phyloP scores from a whole-genome alignment of 345 rosid species.

The Lepidium africanum region DNA sequence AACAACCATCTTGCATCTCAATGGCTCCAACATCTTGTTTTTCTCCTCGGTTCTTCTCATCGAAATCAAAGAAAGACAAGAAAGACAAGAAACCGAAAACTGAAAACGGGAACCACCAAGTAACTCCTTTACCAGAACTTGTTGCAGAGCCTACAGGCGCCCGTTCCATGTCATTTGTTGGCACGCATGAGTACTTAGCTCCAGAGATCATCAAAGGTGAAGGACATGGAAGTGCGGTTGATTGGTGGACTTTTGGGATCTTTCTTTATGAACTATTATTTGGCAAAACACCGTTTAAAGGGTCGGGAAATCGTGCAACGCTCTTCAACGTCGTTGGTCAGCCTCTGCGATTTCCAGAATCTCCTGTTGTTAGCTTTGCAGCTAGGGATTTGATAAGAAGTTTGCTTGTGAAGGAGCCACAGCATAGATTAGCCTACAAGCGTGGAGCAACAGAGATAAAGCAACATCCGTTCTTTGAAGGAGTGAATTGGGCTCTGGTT shows the following conservation, averaged over 20 bases:
- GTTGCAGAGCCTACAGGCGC: conserved; percentile 89
- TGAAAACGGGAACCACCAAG: conserved; percentile 54
- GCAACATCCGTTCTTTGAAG: conserved; percentile 82
- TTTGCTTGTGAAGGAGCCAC: conserved; percentile 77
- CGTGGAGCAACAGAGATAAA: conserved; percentile 83
- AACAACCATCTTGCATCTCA: conserved; percentile 54
- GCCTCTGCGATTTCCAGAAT: conserved; percentile 65
- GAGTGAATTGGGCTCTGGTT: conserved; percentile 78
- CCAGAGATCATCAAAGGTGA: conserved; percentile 84
- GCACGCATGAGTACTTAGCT: conserved; percentile 88
- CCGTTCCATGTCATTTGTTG: conserved; percentile 86
- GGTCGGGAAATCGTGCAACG: conserved; percentile 78
- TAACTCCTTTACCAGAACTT: conserved; percentile 81
- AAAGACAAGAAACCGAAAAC: conserved; percentile 43
- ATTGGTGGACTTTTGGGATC: conserved; percentile 92
- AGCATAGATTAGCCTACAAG: conserved; percentile 61
- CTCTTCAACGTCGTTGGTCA: conserved; percentile 74
- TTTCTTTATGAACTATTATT: conserved; percentile 67
- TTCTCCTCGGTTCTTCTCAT: conserved; percentile 48
- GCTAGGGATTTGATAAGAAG: conserved; percentile 74
- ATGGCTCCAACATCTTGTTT: conserved; percentile 57
- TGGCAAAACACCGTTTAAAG: conserved; percentile 86
- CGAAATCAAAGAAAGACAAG: conserved; percentile 46
- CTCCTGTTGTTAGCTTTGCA: conserved; percentile 68
- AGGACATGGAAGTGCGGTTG: conserved; percentile 86